Conservation (phyloP, 768 basidiomycete species). For the Kwoniella sp. region DNA sequence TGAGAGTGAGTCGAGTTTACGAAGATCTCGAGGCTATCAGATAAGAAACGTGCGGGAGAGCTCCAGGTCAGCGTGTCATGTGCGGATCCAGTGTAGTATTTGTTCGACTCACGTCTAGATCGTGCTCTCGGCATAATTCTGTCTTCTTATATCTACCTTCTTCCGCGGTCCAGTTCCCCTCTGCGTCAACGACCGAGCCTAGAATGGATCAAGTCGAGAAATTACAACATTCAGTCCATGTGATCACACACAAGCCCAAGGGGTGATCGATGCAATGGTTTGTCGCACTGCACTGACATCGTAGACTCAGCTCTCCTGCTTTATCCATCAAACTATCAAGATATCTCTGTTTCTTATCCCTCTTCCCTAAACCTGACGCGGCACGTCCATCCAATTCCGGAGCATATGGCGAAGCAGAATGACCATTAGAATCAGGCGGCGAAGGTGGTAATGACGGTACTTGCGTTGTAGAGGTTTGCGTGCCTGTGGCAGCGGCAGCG, state of each 20-base stretch:
- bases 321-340: slow-evolving; percentile 58
- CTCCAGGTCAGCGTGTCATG: too few species aligned
- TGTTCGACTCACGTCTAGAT: slow-evolving; percentile 72
- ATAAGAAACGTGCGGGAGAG: too few species aligned
- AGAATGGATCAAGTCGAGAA: slow-evolving; percentile 8
- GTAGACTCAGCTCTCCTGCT: slow-evolving; percentile 83
- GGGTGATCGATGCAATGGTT: too few species aligned
- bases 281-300: slow-evolving; percentile 65
- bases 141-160: slow-evolving; percentile 72
- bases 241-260: too few species aligned
- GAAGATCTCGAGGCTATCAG: slow-evolving; percentile 92
- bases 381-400: slow-evolving; percentile 24
- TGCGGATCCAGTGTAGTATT: too few species aligned
- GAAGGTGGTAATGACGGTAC: slow-evolving; percentile 31
- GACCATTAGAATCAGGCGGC: slow-evolving; percentile 6
- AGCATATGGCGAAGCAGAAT: background rate
- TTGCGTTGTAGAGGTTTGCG: slow-evolving; percentile 17
- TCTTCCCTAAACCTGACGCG: too few species aligned
- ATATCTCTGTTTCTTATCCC: slow-evolving; percentile 46
- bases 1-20: slow-evolving; percentile 92
- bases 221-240: background rate
- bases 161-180: slow-evolving; percentile 62
- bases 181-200: slow-evolving; percentile 82
- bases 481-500: background rate
- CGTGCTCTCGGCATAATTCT: slow-evolving; percentile 82